Evolutionary conservation across 2,329 filamentous ascomycete species (phyloP).

Genomic region (Colletotrichum sp.): DNA sequence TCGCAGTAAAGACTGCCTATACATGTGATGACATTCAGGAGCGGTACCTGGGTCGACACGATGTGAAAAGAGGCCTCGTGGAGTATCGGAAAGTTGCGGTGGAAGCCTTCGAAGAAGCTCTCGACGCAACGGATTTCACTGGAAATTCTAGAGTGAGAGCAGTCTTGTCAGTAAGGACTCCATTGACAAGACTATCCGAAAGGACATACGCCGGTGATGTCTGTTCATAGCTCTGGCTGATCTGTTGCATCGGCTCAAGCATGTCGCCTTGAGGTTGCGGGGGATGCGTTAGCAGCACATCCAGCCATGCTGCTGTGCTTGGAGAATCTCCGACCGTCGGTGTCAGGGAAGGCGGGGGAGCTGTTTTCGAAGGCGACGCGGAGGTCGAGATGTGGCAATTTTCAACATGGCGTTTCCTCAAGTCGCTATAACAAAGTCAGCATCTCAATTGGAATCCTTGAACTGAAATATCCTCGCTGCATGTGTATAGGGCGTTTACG

Average conservation of each 20-base stretch:
- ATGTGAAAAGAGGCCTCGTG: slow-evolving; percentile 6
- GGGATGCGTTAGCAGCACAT: neutral
- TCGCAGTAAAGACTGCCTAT: slow-evolving; percentile 12
- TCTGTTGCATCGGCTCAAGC: neutral
- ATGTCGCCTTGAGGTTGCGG: neutral
- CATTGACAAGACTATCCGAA: neutral
- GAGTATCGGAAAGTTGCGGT: neutral
- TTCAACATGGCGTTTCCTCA: slow-evolving; percentile 3
- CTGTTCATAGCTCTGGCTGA: neutral
- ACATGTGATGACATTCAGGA: neutral
- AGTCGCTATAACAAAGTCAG: neutral
- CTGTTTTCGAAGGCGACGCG: neutral
- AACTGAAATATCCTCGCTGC: neutral
- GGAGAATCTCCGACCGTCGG: neutral
- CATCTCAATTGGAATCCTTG: neutral
- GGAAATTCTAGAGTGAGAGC: neutral
- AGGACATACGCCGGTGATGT: neutral
- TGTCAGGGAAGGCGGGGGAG: neutral
- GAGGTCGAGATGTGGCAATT: neutral
- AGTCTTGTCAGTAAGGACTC: neutral
- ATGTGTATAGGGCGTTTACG: neutral
- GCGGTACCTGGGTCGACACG: slow-evolving; percentile 3
- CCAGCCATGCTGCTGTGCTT: neutral
- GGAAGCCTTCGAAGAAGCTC: slow-evolving; percentile 7
- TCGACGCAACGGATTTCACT: slow-evolving; percentile 6